Base-by-base conservation (phyloP, 1,284 basidiomycete genomes). In the Cryptococcus amylolentus region DNA sequence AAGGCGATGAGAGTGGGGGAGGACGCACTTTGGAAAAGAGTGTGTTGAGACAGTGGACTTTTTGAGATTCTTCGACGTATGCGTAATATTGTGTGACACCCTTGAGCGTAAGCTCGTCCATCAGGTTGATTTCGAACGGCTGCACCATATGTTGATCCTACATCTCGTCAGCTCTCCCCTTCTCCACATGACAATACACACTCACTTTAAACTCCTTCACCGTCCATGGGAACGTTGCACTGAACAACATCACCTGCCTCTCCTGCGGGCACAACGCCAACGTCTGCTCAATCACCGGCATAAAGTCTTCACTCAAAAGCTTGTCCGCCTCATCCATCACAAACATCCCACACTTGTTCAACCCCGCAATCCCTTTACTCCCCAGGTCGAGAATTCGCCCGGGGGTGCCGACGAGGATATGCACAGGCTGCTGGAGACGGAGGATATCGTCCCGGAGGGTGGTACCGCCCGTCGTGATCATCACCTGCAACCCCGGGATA, bases 281-380 rank as follows among this genome's bases (percentile, higher is more conserved):
- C 45, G 98, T 79, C 75, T 97, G 91, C 80, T 98, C 95, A 86
- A 98, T 96, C 60, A 98, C 95, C 53, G 95, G 94, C 10, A 93
- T 91, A 72, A 98, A 98, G 80, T 98, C 96, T 60, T 94, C 92
- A 10, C 89, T 93, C 52, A 98, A 86, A 52, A 98, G 86, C 78
- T 98, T 98, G 80, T 98, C 95, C 54, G 96, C 95, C 79, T 98
- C 95, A 79, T 98, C 95, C 93, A 97, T 96, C 65, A 96, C 91
- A 71, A 97, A 98, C 51, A 95, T 91, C 16, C 88, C 88, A 77
- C 94, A 97, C 73, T 91, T 88, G 79, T 86, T 90, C 63, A 98
- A 82, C 79, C 98, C 92, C 28, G 96, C 95, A 39, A 98, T 88
- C 64, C 82, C 85, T 80, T 98, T 98, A 67, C 93, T 88, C 3